Base-by-base conservation (phyloP, 129 eudicot genomes). In the Daucus carota region DNA sequence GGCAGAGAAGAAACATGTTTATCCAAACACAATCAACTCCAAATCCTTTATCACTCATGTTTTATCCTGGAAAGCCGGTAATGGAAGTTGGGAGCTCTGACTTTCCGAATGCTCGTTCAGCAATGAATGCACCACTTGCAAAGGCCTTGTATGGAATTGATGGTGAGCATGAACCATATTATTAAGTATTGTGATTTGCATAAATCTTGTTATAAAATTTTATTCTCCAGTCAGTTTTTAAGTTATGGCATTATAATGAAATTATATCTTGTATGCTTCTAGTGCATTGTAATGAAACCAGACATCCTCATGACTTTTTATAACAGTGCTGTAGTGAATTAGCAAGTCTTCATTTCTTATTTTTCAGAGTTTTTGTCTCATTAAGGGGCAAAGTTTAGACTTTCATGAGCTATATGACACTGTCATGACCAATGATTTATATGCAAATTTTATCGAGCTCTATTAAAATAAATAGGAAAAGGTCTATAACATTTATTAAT, bases 31-130 rank as follows among this genome's bases (percentile, higher is more conserved):
- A 93, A 74, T 83, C 98, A 1, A 93, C 98, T 74, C 98, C 98
- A 4, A 93, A 93, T 86, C 98, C 98, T 76, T 80, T 81, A 22
- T 93, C 98, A 22, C 83, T 93, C 38, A 93, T 93, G 97, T 93
- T 93, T 70, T 83, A 88, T 83, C 98, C 98, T 13, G 98, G 98
- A 72, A 93, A 90, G 76, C 86, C 92, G 5, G 96, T 93, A 42
- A 93, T 93, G 98, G 98, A 93, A 79, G 83, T 87, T 45, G 98
- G 98, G 66, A 93, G 98, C 52, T 82, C 93, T 18, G 98, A 93
- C 81, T 93, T 93, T 81, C 98, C 98, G 32, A 93, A 93, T 86
- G 92, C 97, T 68, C 98, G 97, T 71, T 75, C 92, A 1, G 98
- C 98, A 76, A 87, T 93, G 98, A 90, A 85, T 81, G 89, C 98